Conservation (phyloP, 352 stramenopile genomes). For the Pythium grandisporangium region DNA sequence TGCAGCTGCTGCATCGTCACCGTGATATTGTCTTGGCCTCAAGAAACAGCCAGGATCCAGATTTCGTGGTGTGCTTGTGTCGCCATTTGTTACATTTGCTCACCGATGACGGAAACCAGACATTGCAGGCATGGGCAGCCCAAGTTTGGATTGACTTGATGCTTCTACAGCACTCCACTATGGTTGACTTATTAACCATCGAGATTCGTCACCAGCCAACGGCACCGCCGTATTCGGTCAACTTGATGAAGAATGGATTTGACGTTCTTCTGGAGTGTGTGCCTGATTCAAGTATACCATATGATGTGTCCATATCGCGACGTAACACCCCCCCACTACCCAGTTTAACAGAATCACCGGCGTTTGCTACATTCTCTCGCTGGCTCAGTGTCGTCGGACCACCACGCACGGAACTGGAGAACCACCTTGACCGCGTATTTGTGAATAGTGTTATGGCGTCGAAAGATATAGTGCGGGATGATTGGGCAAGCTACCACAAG, state of each 20-base stretch:
- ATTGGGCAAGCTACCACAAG: slow-evolving; percentile 42
- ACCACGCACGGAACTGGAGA: slow-evolving; percentile 57
- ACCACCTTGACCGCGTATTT: slow-evolving; percentile 45
- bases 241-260: slow-evolving; percentile 76
- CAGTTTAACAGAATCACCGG: slow-evolving; percentile 7
- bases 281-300: neutral
- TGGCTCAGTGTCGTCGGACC: slow-evolving; percentile 66
- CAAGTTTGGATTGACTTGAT: slow-evolving; percentile 67
- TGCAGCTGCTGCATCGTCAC: slow-evolving; percentile 49
- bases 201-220: slow-evolving; percentile 53
- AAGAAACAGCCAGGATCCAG: slow-evolving; percentile 42
- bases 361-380: slow-evolving; percentile 42
- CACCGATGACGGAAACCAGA: slow-evolving; percentile 12
- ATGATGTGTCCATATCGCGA: too few species aligned
- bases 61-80: slow-evolving; percentile 57
- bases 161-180: slow-evolving; percentile 36
- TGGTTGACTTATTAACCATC: slow-evolving; percentile 47
- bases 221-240: slow-evolving; percentile 47
- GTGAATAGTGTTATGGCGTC: slow-evolving; percentile 37
- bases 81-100: slow-evolving; percentile 52
- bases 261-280: slow-evolving; percentile 39
- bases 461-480: slow-evolving; percentile 43
- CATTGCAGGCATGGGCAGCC: slow-evolving; percentile 36
- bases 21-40: slow-evolving; percentile 46
- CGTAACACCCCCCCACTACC: neutral